phyloP scores from a whole-genome alignment of 192 early-diverging fungal species.

The Coemansia sp. region DNA sequence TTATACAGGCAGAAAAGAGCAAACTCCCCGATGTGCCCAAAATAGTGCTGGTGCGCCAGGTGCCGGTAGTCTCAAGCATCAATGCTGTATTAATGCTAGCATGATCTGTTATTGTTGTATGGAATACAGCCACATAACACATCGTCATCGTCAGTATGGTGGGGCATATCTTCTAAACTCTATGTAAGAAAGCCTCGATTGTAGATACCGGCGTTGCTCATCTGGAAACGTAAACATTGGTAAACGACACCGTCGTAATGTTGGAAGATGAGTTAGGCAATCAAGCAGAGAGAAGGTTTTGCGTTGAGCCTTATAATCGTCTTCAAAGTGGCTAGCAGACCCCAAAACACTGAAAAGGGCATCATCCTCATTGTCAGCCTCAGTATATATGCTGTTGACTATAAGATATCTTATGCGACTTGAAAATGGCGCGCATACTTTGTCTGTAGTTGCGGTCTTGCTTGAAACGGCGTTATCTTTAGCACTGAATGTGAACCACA shows the following conservation, averaged over 20 bases:
- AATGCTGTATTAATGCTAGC: too few relatives aligned
- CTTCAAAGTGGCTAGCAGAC: not conserved
- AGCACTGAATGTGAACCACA: conserved; percentile 49
- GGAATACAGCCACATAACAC: too few relatives aligned
- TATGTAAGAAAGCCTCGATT: conserved; percentile 17
- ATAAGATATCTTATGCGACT: conserved; percentile 32
- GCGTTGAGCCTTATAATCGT: not conserved
- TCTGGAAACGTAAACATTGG: conserved; percentile 56
- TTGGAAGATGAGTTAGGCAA: conserved; percentile 26
- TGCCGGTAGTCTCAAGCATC: too few relatives aligned
- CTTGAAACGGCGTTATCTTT: too few relatives aligned
- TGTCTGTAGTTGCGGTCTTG: not conserved
- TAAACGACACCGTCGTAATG: conserved; percentile 36
- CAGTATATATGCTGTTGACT: conserved; percentile 24
- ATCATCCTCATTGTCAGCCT: not conserved
- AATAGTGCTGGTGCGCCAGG: too few relatives aligned
- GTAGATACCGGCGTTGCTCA: conserved; percentile 26
- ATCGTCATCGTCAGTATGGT: conserved; percentile 21
- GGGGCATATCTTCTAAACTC: conserved; percentile 48
- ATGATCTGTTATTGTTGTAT: too few relatives aligned
- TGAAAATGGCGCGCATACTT: not conserved
- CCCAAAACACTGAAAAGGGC: not conserved
- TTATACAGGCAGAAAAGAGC: too few relatives aligned
- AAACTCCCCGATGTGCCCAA: too few relatives aligned
- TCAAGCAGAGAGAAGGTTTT: conserved; percentile 12